Evolutionary conservation across 164 flowering plant species (phyloP).

Genomic region (Nymphaea colorata): DNA sequence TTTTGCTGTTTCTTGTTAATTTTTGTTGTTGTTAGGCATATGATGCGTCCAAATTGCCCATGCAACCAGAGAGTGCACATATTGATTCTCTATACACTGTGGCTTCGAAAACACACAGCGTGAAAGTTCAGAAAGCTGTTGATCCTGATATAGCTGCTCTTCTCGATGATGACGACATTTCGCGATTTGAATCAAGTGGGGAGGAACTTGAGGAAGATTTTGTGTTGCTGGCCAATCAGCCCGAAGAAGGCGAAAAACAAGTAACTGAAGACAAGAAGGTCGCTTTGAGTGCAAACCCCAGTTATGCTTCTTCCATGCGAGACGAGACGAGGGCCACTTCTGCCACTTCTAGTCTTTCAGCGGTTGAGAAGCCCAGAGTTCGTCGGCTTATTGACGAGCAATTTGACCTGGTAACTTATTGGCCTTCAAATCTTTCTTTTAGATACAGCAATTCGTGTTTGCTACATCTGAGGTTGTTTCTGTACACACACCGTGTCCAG

Average conservation of each 20-base stretch:
- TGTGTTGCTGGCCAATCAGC: constrained; percentile 55
- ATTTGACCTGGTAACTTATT: constrained; percentile 55
- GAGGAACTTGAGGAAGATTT: constrained; percentile 97
- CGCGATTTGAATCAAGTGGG: constrained; percentile 63
- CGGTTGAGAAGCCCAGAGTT: constrained; percentile 13
- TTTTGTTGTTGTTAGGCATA: constrained; percentile 42
- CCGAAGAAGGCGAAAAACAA: constrained; percentile 25
- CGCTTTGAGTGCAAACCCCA: background rate
- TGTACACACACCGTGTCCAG: no score
- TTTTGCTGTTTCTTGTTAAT: background rate
- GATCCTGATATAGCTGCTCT: constrained; percentile 76
- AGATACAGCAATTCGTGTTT: background rate
- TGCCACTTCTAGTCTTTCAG: background rate
- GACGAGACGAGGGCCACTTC: background rate
- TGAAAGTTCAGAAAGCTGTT: constrained; percentile 52
- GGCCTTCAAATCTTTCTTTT: constrained; percentile 4
- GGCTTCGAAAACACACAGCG: constrained; percentile 46
- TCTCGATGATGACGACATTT: constrained; percentile 60
- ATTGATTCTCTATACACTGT: constrained; percentile 30
- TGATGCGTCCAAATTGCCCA: constrained; percentile 65
- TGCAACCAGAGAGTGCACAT: constrained; percentile 16
- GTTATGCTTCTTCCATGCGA: background rate
- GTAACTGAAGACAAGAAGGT: constrained; percentile 13
- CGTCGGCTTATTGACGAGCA: constrained; percentile 71
- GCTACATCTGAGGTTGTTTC: background rate